A percentile compares a stretch with the other conserved stretches of the same genome.
phyloP scores from a whole-genome alignment of 1,284 basidiomycete species.

The Boletus semigastroideus region DNA sequence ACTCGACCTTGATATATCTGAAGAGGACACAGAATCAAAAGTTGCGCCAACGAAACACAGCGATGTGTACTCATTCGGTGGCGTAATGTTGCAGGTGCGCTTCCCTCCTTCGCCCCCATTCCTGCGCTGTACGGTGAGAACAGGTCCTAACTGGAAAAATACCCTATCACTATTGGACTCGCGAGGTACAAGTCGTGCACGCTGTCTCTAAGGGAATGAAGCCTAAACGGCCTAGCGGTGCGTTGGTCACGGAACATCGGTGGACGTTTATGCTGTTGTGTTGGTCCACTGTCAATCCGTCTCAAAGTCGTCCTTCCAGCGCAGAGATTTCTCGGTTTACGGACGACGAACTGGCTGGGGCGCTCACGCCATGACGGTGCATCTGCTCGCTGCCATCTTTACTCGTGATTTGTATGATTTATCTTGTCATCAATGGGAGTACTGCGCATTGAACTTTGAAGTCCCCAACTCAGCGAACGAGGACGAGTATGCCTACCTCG shows the following conservation, averaged over 20 bases:
- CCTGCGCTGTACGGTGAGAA: not conserved
- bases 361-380: not conserved
- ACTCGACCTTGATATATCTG: slow-evolving; percentile 8
- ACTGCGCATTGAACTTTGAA: too few species aligned
- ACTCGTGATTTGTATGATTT: not conserved
- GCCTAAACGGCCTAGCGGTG: slow-evolving; percentile 7
- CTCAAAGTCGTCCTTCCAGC: slow-evolving; percentile 5
- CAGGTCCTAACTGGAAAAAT: slow-evolving; percentile 16
- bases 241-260: slow-evolving; percentile 8
- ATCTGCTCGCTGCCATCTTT: not conserved
- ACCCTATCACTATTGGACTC: slow-evolving; percentile 13
- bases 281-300: slow-evolving; percentile 7
- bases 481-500: too few species aligned
- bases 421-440: not conserved
- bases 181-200: slow-evolving; percentile 7
- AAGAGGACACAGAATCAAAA: slow-evolving; percentile 6
- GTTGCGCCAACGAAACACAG: slow-evolving; percentile 4
- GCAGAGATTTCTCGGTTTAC: slow-evolving; percentile 12
- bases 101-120: not conserved
- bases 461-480: too few species aligned
- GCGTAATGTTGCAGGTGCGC: slow-evolving; percentile 22
- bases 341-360: not conserved
- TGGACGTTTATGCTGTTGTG: slow-evolving; percentile 14
- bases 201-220: slow-evolving; percentile 10
- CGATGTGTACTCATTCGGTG: slow-evolving; percentile 19